Percentiles rank a stretch among this genome's conserved stretches.
These are phyloP conservation scores for Pseudogymnoascus sp. DNA, from an alignment of 2,329 filamentous ascomycete species.

Conservation along the genomic window DNA sequence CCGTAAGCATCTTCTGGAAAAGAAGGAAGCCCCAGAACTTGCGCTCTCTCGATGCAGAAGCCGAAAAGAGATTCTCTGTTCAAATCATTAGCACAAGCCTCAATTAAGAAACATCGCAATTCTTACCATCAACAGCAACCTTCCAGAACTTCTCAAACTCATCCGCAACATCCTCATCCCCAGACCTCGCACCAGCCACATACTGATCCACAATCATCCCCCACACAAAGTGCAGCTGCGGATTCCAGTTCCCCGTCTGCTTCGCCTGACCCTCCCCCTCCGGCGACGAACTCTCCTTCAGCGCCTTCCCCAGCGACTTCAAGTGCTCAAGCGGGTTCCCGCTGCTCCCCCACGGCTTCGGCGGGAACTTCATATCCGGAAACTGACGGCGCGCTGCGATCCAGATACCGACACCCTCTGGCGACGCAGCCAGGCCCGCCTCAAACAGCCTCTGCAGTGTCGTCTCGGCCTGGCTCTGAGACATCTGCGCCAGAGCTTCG, in stretches of 20 bases:
- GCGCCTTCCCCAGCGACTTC: conserved; percentile 60
- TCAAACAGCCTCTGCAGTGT: conserved; percentile 56
- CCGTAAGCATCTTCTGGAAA: conserved; percentile 65
- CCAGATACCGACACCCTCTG: conserved; percentile 88
- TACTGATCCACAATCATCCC: conserved; percentile 60
- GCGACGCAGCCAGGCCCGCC: conserved; percentile 65
- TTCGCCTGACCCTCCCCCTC: conserved; percentile 32
- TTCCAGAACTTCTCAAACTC: conserved; percentile 76
- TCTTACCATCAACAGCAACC: conserved; percentile 73
- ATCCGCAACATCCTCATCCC: conserved; percentile 24
- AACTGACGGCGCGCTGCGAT: conserved; percentile 59
- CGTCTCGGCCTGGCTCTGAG: conserved; percentile 45
- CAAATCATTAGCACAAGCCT: conserved; percentile 13
- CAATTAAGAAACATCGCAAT: background rate
- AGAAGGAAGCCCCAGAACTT: conserved; percentile 90
- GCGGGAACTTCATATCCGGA: conserved; percentile 54
- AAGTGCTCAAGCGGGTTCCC: conserved; percentile 69
- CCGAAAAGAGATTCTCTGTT: conserved; percentile 73
- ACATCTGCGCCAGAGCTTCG: conserved; percentile 59
- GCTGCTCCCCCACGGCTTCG: conserved; percentile 60
- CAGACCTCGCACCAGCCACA: conserved; percentile 27
- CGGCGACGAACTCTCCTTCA: conserved; percentile 65
- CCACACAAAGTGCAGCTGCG: conserved; percentile 84
- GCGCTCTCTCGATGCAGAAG: conserved; percentile 73
- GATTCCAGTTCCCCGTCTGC: conserved; percentile 64